These are phyloP conservation scores for Tolypocladium ophioglossoides DNA, from an alignment of 2,329 filamentous ascomycete genomes.

Conservation along the genomic window DNA sequence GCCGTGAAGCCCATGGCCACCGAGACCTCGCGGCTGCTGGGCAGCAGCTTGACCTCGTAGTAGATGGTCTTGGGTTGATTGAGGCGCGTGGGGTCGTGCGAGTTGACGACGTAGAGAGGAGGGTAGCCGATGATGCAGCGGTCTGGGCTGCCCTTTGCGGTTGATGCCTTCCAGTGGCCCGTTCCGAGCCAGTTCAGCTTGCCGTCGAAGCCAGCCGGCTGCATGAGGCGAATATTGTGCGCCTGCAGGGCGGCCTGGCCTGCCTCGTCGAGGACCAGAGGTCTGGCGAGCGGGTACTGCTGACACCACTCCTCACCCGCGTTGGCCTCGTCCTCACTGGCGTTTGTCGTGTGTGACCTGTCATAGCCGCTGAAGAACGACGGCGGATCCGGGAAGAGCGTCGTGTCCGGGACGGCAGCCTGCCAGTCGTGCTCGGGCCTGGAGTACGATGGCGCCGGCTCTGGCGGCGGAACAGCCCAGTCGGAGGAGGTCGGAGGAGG, in stretches of 20 bases:
- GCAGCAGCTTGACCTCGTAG: constrained; percentile 55
- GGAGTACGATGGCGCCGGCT: constrained; percentile 17
- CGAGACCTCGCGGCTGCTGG: constrained; percentile 32
- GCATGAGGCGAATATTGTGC: constrained; percentile 44
- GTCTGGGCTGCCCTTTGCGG: constrained; percentile 39
- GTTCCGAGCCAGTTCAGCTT: constrained; percentile 31
- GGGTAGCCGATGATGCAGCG: constrained; percentile 56
- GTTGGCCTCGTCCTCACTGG: constrained; percentile 51
- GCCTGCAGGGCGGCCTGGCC: constrained; percentile 35
- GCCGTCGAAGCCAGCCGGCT: constrained; percentile 37
- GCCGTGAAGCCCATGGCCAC: constrained; percentile 62
- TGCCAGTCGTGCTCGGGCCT: constrained; percentile 56
- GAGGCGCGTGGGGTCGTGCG: constrained; percentile 44
- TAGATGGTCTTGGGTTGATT: constrained; percentile 46
- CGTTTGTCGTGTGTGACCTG: constrained; percentile 58
- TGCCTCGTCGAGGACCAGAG: constrained; percentile 36
- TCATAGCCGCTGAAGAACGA: constrained; percentile 54
- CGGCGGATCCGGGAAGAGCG: constrained; percentile 63
- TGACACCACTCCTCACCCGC: constrained; percentile 57
- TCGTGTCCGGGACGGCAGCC: constrained; percentile 58
- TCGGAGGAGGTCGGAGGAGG: constrained; percentile 16
- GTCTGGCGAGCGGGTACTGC: constrained; percentile 45
- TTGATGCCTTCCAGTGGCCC: constrained; percentile 41
- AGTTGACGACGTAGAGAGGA: constrained; percentile 53
- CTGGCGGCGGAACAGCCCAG: constrained; percentile 25